A percentile compares a stretch with the other conserved stretches of the same genome.
Conservation (phyloP, 495 filamentous ascomycete species). For the Apiosordaria backusii region DNA sequence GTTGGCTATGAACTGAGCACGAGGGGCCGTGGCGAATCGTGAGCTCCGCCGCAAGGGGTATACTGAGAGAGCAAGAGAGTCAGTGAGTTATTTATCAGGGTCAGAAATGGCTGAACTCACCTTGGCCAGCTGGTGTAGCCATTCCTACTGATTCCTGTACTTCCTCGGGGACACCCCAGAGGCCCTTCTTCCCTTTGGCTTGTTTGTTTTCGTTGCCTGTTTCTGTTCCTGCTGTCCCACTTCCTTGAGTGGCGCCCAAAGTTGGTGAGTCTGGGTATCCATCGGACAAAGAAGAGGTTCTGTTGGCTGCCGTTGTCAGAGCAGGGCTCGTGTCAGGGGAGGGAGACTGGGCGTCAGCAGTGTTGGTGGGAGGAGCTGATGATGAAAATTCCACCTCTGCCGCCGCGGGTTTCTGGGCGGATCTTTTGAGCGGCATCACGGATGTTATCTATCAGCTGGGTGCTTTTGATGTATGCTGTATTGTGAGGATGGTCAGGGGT, state of each 20-base stretch:
- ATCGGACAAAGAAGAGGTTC: background rate
- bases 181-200: background rate
- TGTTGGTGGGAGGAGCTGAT: background rate
- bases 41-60: background rate
- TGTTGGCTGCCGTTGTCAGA: background rate
- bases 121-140: background rate
- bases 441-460: too few species aligned
- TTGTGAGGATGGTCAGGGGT: background rate
- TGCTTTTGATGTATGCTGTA: background rate
- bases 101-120: background rate
- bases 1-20: background rate
- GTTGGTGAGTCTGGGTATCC: conserved; percentile 9
- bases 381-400: background rate
- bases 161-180: background rate
- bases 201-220: background rate
- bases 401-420: background rate
- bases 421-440: background rate
- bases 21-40: background rate
- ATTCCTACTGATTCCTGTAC: background rate
- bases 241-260: background rate
- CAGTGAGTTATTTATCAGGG: background rate
- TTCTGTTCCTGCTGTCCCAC: background rate
- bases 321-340: background rate
- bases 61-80: background rate
- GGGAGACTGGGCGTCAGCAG: background rate